Evolutionary conservation across 805 yeast species (phyloP).

Genomic region (Spathaspora sp.): DNA sequence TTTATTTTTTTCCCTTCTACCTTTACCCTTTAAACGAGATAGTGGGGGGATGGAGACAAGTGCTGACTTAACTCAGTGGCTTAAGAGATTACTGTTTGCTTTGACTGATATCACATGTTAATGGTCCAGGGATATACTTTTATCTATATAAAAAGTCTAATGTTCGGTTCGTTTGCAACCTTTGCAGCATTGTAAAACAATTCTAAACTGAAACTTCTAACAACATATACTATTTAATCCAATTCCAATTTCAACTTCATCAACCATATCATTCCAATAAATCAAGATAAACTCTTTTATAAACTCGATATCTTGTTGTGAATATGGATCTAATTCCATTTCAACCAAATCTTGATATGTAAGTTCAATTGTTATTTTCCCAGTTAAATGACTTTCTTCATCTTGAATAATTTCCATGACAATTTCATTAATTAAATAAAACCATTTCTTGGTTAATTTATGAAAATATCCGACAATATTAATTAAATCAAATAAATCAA

Average conservation of each 20-base stretch:
- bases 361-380: constrained; percentile 23
- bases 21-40: too few relatives aligned
- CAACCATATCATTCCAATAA: constrained; percentile 29
- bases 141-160: too few relatives aligned
- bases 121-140: too few relatives aligned
- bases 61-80: too few relatives aligned
- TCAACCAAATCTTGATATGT: constrained; percentile 40
- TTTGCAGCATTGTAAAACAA: too few relatives aligned
- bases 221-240: constrained; percentile 32
- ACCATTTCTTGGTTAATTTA: constrained; percentile 36
- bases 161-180: too few relatives aligned
- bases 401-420: constrained; percentile 24
- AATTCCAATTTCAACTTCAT: constrained; percentile 29
- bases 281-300: constrained; percentile 29
- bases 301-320: constrained; percentile 33
- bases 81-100: too few relatives aligned
- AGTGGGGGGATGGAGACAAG: too few relatives aligned
- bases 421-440: constrained; percentile 31
- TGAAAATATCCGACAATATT: constrained; percentile 36
- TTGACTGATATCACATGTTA: too few relatives aligned
- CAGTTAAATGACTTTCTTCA: constrained; percentile 4
- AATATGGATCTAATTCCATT: constrained; percentile 42
- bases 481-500: constrained; percentile 8
- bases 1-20: too few relatives aligned
- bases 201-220: constrained; percentile 4